Evolutionary conservation across 176 grass and related monocot species (phyloP), one percentile per base, ranked within the genome.

Genomic region (Cenchrus fungigraminus): DNA sequence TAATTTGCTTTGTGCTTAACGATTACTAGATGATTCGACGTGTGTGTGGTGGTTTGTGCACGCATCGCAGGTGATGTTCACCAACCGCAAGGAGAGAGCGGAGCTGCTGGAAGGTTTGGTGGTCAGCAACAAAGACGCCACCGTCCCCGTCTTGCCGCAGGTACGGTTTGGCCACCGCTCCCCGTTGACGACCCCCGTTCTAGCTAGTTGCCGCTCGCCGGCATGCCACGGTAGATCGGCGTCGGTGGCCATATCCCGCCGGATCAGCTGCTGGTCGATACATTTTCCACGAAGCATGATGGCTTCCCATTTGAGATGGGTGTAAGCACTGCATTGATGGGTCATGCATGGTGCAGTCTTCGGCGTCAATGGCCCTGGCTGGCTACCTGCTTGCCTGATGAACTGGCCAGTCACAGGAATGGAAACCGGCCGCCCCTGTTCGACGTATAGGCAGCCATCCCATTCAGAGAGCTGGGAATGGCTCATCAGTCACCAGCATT

Each of bases 101-200:
- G 96, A 98, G 86, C 67, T 98, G 77, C 87, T 98, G 51, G 84
- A 98, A 88, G 91, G 87, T 63, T 83, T 94, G 89, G 80, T 98
- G 87, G 89, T 94, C 83, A 95, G 91, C 87, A 92, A 92, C 77
- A 91, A 94, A 80, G 93, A 94, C 50, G 89, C 89, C 77, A 90
- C 67, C 25, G 69, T 94, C 61, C 93, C 96, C 16, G 81, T 79
- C 12, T 81, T 98, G 22, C 15, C 82, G 9, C 93, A 92, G 93
- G 93, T 94, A 83, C 12, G 61, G 61, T 81, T 87, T 80, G 87
- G 88, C 67, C 73, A 90, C 79, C 84, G 58, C 60, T 70, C 43
- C 50, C 50, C 46, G 37, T 19, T 65, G 6, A 74, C 72, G 14
- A 8, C 10, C 1, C 20, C 1, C 70, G 31, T 55, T 9, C 56